phyloP scores from a whole-genome alignment of 2,329 filamentous ascomycete genomes.

The Beauveria pseudobassiana region DNA sequence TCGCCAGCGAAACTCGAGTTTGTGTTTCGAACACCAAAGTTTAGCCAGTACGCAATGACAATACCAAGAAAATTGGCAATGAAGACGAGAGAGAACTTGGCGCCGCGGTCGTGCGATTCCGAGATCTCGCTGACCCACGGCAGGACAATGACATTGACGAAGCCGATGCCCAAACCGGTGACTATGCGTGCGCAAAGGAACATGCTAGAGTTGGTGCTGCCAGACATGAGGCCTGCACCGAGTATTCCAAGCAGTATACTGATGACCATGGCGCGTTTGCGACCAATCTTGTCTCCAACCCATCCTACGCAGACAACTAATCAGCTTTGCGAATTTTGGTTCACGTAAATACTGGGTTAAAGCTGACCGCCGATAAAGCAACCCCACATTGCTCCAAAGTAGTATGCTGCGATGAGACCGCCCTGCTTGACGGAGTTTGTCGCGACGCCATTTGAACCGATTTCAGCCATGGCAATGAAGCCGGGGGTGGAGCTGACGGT shows the following conservation, averaged over 20 bases:
- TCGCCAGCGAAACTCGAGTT: constrained; percentile 27
- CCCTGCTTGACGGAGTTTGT: constrained; percentile 42
- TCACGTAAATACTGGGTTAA: not conserved
- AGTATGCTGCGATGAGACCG: constrained; percentile 46
- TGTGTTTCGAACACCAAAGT: constrained; percentile 26
- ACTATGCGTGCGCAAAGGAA: constrained; percentile 42
- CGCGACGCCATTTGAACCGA: constrained; percentile 39
- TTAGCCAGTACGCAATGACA: constrained; percentile 32
- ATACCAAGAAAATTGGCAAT: constrained; percentile 47
- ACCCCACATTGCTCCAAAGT: constrained; percentile 42
- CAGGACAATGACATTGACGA: constrained; percentile 41
- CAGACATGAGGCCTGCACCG: constrained; percentile 41
- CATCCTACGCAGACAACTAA: constrained; percentile 20
- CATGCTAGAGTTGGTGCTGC: constrained; percentile 36
- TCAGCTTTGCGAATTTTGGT: not conserved
- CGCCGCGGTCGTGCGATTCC: constrained; percentile 37
- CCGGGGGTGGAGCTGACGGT: constrained; percentile 37
- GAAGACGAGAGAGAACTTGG: constrained; percentile 40
- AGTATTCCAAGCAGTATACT: constrained; percentile 40
- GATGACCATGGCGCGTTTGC: constrained; percentile 36
- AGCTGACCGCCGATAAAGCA: constrained; percentile 38
- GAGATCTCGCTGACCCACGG: constrained; percentile 42
- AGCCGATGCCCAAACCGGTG: constrained; percentile 45
- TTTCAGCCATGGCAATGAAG: constrained; percentile 35
- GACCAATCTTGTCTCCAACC: constrained; percentile 45